These are phyloP conservation scores for Smittium culicis DNA, from an alignment of 371 early-diverging fungal species.

Conservation along the genomic window DNA sequence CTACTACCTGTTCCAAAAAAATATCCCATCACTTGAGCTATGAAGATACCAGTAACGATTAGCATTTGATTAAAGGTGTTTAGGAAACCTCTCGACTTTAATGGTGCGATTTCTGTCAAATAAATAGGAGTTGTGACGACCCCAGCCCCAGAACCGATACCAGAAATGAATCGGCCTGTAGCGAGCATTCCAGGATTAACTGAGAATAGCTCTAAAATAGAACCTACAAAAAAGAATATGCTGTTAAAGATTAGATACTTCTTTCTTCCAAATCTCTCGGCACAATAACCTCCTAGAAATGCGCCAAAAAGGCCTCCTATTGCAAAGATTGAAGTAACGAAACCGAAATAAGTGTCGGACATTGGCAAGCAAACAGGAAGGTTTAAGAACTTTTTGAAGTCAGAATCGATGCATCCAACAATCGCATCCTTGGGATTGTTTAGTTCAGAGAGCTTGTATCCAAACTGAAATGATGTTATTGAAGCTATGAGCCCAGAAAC, in stretches of 20 bases:
- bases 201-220: conserved; percentile 48
- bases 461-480: conserved; percentile 53
- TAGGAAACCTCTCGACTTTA: conserved; percentile 52
- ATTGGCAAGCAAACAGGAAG: conserved; percentile 68
- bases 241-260: conserved; percentile 51
- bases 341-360: conserved; percentile 52
- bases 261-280: conserved; percentile 60
- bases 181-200: conserved; percentile 36
- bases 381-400: conserved; percentile 1
- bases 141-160: conserved; percentile 68
- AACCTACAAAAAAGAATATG: conserved; percentile 42
- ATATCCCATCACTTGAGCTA: conserved; percentile 48
- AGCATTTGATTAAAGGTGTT: conserved; percentile 73
- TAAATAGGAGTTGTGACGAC: conserved; percentile 78
- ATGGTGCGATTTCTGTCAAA: conserved; percentile 69
- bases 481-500: conserved; percentile 14
- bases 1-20: conserved; percentile 38
- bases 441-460: conserved; percentile 68
- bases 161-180: conserved; percentile 66
- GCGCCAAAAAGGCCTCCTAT: conserved; percentile 75
- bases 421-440: conserved; percentile 61
- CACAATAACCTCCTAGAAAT: conserved; percentile 49
- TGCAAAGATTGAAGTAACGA: conserved; percentile 54
- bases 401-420: conserved; percentile 39
- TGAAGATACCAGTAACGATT: conserved; percentile 66